phyloP scores from a whole-genome alignment of 202 grass and related monocot genomes.

The Carex arenaria region DNA sequence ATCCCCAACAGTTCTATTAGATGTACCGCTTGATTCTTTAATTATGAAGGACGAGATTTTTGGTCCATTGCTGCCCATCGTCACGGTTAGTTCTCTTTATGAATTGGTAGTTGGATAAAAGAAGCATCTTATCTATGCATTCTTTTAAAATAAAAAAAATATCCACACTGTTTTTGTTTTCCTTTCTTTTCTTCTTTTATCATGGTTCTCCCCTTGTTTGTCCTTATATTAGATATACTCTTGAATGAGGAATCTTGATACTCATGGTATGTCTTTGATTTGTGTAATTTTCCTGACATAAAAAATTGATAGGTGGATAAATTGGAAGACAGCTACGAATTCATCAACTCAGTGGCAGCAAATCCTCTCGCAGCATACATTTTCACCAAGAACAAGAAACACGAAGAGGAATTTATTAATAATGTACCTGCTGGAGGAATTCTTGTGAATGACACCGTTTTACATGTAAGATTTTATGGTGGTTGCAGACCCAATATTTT shows the following conservation, averaged over 20 bases:
- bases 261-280: neutral
- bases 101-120: neutral
- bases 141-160: neutral
- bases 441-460: slow-evolving; percentile 59
- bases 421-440: slow-evolving; percentile 76
- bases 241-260: neutral
- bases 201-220: neutral
- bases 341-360: slow-evolving; percentile 44
- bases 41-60: slow-evolving; percentile 75
- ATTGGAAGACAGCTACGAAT: slow-evolving; percentile 59
- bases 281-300: neutral
- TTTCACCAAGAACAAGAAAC: slow-evolving; percentile 82
- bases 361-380: slow-evolving; percentile 94
- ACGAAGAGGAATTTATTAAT: slow-evolving; percentile 50
- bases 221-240: neutral
- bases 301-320: slow-evolving; percentile 63
- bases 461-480: slow-evolving; percentile 58
- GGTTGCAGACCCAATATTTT: neutral
- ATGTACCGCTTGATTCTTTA: slow-evolving; percentile 57
- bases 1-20: slow-evolving; percentile 58
- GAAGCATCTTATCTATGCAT: neutral
- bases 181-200: neutral
- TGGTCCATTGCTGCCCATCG: slow-evolving; percentile 72
- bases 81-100: slow-evolving; percentile 52
- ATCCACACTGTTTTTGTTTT: neutral